A percentile compares a stretch with the other conserved stretches of the same genome.
Conservation (phyloP, 192 early-diverging fungal genomes). For the Linnemannia elongata region DNA sequence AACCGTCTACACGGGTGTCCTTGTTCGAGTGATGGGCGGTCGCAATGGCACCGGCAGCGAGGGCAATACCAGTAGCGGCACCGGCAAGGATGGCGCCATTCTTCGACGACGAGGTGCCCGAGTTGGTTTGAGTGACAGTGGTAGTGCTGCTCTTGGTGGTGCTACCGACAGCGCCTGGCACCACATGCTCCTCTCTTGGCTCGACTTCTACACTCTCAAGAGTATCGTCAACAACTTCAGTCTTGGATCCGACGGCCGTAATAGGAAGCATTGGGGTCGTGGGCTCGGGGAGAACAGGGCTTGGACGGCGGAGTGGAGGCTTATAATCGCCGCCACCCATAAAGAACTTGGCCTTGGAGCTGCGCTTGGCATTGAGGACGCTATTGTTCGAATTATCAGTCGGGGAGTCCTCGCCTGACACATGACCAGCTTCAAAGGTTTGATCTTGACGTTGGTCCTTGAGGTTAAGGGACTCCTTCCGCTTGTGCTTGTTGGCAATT, state of each 20-base stretch:
- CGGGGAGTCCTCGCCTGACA: background rate
- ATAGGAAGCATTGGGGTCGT: slow-evolving; percentile 4
- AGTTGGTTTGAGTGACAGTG: background rate
- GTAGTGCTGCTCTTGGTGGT: background rate
- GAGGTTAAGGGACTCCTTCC: slow-evolving; percentile 25
- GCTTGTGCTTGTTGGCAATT: slow-evolving; percentile 14
- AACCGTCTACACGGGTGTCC: background rate
- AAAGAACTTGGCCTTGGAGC: slow-evolving; percentile 46
- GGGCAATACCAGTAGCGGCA: background rate
- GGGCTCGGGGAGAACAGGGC: slow-evolving; percentile 1
- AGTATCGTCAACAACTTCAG: background rate
- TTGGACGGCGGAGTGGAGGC: slow-evolving; percentile 17
- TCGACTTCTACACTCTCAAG: slow-evolving; percentile 1
- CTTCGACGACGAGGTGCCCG: background rate
- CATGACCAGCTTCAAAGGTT: slow-evolving; percentile 5
- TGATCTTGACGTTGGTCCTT: background rate
- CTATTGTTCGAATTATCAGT: slow-evolving; percentile 1
- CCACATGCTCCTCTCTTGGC: slow-evolving; percentile 13
- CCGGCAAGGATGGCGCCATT: slow-evolving; percentile 10
- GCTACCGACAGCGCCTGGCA: background rate
- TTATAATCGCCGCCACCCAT: slow-evolving; percentile 41
- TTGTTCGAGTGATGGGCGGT: background rate
- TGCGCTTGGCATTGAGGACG: slow-evolving; percentile 12
- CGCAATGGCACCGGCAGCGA: background rate
- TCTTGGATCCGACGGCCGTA: slow-evolving; percentile 4